phyloP scores from a whole-genome alignment of 2,329 filamentous ascomycete genomes.

The Drechslerella coelobrocha region DNA sequence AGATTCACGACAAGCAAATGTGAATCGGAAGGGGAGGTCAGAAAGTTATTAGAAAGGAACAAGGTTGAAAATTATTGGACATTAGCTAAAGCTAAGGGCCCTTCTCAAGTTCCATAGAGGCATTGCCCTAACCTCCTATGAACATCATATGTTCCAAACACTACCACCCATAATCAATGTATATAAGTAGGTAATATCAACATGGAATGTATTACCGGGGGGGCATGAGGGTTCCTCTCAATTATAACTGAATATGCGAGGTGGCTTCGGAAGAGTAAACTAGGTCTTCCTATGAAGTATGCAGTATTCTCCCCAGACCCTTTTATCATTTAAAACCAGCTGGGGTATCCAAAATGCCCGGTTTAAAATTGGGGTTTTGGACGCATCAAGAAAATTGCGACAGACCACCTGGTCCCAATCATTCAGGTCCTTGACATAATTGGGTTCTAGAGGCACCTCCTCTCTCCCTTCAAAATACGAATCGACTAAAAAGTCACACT shows the following conservation, averaged over 20 bases:
- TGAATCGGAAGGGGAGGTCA: conserved; percentile 87
- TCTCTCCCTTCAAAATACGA: conserved; percentile 73
- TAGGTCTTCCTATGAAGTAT: conserved; percentile 69
- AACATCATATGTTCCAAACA: not conserved
- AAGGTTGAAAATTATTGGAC: conserved; percentile 98
- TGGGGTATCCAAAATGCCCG: conserved; percentile 84
- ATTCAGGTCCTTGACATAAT: conserved; percentile 75
- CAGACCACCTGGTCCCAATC: conserved; percentile 81
- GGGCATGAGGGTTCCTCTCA: no score
- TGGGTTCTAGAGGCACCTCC: conserved; percentile 74
- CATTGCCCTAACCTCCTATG: not conserved
- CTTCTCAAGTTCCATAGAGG: conserved; percentile 8
- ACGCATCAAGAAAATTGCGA: conserved; percentile 78
- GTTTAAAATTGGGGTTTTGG: conserved; percentile 73
- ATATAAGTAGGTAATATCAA: no score
- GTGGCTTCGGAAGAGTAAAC: not conserved
- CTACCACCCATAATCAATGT: no score
- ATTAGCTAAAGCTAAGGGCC: conserved; percentile 71
- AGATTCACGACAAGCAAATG: conserved; percentile 91
- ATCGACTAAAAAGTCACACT: conserved; percentile 86
- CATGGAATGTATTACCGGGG: no score
- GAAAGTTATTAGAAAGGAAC: conserved; percentile 75
- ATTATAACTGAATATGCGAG: not conserved
- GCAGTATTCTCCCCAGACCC: conserved; percentile 89
- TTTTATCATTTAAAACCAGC: conserved; percentile 67